A percentile compares a stretch with the other conserved stretches of the same genome.
Evolutionary conservation across 805 yeast species (phyloP).

Genomic region (Wickerhamiella sorbophila): DNA sequence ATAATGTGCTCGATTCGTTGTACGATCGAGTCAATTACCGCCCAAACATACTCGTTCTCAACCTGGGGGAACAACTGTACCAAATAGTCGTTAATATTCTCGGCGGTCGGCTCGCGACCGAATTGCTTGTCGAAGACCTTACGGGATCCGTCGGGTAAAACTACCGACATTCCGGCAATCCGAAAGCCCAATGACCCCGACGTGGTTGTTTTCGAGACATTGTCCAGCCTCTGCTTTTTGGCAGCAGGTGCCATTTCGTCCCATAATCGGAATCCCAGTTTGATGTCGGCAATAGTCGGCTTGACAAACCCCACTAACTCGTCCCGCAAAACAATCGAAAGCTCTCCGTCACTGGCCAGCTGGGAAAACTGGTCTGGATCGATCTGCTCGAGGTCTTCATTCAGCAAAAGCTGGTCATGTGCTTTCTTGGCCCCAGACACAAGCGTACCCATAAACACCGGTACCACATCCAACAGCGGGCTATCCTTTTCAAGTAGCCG

Average conservation of each 20-base stretch:
- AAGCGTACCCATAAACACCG: constrained; percentile 48
- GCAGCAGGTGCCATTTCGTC: constrained; percentile 44
- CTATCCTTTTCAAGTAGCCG: constrained; percentile 15
- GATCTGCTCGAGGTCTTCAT: background rate
- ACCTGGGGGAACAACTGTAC: constrained; percentile 29
- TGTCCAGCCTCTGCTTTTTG: constrained; percentile 44
- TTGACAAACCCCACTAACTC: constrained; percentile 40
- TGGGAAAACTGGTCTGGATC: constrained; percentile 1
- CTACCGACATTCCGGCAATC: constrained; percentile 76
- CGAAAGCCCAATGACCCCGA: constrained; percentile 65
- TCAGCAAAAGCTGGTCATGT: too few species aligned
- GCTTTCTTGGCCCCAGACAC: constrained; percentile 15
- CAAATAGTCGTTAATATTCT: constrained; percentile 32
- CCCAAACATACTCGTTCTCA: constrained; percentile 10
- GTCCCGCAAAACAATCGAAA: constrained; percentile 54
- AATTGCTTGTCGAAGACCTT: constrained; percentile 46
- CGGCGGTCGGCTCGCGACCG: constrained; percentile 46
- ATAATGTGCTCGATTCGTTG: constrained; percentile 52
- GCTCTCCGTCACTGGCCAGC: constrained; percentile 12
- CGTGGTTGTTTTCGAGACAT: constrained; percentile 60
- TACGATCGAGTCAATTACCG: constrained; percentile 34
- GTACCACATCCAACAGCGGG: constrained; percentile 29
- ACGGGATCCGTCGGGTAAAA: constrained; percentile 30
- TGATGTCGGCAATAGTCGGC: constrained; percentile 74
- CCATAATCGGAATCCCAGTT: constrained; percentile 57